Evolutionary conservation across 2,329 filamentous ascomycete species (phyloP), one percentile per base, ranked within the genome.

Genomic region (Xylariaceae sp.): DNA sequence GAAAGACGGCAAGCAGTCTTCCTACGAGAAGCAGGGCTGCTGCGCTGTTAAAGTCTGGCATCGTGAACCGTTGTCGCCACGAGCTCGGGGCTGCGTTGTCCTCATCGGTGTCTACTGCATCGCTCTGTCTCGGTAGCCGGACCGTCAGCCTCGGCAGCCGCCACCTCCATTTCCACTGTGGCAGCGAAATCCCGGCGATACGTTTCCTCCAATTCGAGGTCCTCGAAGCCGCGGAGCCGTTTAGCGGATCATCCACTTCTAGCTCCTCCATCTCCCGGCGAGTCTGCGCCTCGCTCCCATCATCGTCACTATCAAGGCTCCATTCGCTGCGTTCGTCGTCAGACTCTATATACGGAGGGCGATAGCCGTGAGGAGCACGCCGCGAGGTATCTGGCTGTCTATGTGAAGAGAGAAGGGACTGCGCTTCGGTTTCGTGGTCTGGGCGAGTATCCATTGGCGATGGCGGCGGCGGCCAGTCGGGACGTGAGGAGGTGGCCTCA

Each of bases 201-300:
- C 73, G 64, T 61, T 81, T 81, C 38, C 72, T 69, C 71, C 74
- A 80, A 39, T 68, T 59, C 18, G 70, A 71, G 3, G 54, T 50
- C 36, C 48, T 53, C n/a, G 53, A 44, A 12, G 31, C 18, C 12
- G 13, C 38, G 47, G 66, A 54, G 43, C 64, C 59, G 37, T 67
- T 63, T 17, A 67, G 57, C 19, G 81, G 79, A 52, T 94, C 89
- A 55, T 89, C 78, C 32, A 94, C 79, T 53, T 94, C 89, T 76
- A 95, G 82, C 74, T 96, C 86, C 59, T 94, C 81, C 69, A 97
- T 84, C 65, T 93, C 87, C 51, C 85, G 78, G 48, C 87, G 81
- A 54, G 93, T 75, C 48, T 82, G 79, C 24, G 78, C 79, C 13
- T 32, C 30, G 37, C 69, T 68, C 39, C 63, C 60, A 30, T 69